These are phyloP conservation scores for Tulasnella sp. DNA, from an alignment of 768 basidiomycete species.

Conservation along the genomic window DNA sequence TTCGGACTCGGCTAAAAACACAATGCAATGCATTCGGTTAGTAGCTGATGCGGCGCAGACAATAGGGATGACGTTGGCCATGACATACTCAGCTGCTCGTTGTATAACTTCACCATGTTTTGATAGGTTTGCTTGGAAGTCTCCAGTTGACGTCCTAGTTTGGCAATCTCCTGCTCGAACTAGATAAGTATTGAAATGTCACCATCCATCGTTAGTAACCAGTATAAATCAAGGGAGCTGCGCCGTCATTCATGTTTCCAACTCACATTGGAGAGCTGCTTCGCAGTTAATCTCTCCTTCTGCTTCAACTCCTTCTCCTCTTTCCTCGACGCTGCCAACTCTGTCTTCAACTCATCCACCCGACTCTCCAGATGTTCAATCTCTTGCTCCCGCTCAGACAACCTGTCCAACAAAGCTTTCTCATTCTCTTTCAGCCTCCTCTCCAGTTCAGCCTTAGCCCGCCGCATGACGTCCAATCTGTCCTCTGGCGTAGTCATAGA, in stretches of 20 bases:
- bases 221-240: too few relatives aligned
- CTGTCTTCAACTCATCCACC: constrained; percentile 67
- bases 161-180: constrained; percentile 65
- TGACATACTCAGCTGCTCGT: constrained; percentile 70
- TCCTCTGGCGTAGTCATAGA: constrained; percentile 10
- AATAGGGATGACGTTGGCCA: neutral
- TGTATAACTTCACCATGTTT: constrained; percentile 75
- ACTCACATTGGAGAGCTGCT: constrained; percentile 15
- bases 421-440: constrained; percentile 70
- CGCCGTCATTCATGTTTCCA: too few relatives aligned
- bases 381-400: constrained; percentile 71
- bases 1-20: constrained; percentile 57
- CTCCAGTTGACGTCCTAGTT: constrained; percentile 64
- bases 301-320: constrained; percentile 87
- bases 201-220: too few relatives aligned
- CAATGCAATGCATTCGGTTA: neutral
- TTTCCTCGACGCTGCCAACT: constrained; percentile 68
- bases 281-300: constrained; percentile 44
- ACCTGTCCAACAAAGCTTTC: constrained; percentile 49
- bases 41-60: neutral
- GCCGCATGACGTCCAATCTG: constrained; percentile 53
- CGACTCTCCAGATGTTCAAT: constrained; percentile 67
- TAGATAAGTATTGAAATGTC: neutral
- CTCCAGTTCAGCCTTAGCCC: constrained; percentile 62
- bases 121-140: constrained; percentile 60